Conservation (phyloP, 345 rosid genomes). For the Eucalyptus microcorys region DNA sequence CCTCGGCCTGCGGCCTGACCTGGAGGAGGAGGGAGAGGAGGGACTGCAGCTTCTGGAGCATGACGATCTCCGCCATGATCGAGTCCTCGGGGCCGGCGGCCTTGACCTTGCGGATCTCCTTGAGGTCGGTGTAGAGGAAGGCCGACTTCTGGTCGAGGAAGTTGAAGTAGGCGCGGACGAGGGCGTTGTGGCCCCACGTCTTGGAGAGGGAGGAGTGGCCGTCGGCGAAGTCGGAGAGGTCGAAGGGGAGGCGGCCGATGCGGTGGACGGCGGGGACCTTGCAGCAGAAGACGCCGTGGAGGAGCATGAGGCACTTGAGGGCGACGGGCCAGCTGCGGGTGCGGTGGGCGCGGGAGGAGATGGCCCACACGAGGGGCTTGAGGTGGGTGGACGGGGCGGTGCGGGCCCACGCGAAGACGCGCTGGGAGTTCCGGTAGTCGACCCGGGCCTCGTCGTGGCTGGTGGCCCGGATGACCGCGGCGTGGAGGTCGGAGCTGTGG, state of each 20-base stretch:
- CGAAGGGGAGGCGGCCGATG: constrained; percentile 62
- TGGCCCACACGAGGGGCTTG: constrained; percentile 33
- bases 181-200: constrained; percentile 36
- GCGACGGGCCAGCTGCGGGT: constrained; percentile 74
- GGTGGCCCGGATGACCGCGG: constrained; percentile 67
- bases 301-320: constrained; percentile 59
- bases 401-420: constrained; percentile 56
- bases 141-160: constrained; percentile 51
- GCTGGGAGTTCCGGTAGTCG: constrained; percentile 51
- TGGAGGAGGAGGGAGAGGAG: constrained; percentile 51
- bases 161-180: constrained; percentile 54
- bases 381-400: constrained; percentile 42
- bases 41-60: constrained; percentile 36
- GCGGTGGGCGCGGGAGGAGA: constrained; percentile 40
- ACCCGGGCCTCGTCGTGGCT: constrained; percentile 51
- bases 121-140: neutral
- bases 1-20: constrained; percentile 35
- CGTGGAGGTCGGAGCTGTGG: constrained; percentile 42
- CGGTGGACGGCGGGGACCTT: constrained; percentile 21
- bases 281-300: constrained; percentile 73
- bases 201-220: constrained; percentile 8
- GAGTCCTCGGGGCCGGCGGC: constrained; percentile 1
- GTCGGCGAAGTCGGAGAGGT: constrained; percentile 49
- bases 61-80: constrained; percentile 19
- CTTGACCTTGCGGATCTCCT: neutral